Evolutionary conservation across 1,284 basidiomycete genomes (phyloP).

Genomic region (Rhodotorula sp.): DNA sequence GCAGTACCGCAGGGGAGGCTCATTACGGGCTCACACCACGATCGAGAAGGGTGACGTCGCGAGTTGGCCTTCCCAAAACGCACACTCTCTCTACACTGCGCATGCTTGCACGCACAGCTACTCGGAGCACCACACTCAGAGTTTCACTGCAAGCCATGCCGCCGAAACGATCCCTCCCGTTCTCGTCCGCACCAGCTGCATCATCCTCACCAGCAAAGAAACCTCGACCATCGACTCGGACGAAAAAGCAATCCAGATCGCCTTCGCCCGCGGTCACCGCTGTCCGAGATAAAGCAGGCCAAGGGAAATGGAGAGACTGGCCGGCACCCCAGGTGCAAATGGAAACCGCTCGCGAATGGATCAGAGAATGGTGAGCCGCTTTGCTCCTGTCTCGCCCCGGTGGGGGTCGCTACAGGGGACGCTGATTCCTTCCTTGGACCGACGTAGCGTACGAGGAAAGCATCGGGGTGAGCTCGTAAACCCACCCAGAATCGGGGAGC

Average conservation of each 20-base stretch:
- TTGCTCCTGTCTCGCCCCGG: too few relatives aligned
- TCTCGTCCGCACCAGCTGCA: not conserved
- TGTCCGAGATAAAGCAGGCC: slow-evolving; percentile 1
- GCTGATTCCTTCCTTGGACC: not conserved
- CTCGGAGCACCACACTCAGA: not conserved
- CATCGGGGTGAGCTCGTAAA: slow-evolving; percentile 11
- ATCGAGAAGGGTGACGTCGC: not conserved
- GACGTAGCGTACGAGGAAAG: slow-evolving; percentile 19
- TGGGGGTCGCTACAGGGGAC: not conserved
- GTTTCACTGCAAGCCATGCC: not conserved
- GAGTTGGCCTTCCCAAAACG: not conserved
- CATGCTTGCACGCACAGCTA: not conserved
- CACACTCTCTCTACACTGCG: too few relatives aligned
- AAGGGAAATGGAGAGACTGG: slow-evolving; percentile 38
- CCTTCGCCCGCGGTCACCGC: not conserved
- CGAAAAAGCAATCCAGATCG: not conserved
- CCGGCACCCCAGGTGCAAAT: slow-evolving; percentile 33
- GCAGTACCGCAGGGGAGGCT: too few relatives aligned
- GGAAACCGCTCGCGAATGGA: slow-evolving; percentile 19
- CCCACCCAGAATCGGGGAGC: too few relatives aligned
- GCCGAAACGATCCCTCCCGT: not conserved
- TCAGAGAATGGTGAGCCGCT: slow-evolving; percentile 29
- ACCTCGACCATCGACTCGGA: not conserved
- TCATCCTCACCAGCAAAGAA: not conserved
- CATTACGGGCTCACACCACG: not conserved